Conservation (phyloP, 495 filamentous ascomycete species). For the Ascobolus immersus region DNA sequence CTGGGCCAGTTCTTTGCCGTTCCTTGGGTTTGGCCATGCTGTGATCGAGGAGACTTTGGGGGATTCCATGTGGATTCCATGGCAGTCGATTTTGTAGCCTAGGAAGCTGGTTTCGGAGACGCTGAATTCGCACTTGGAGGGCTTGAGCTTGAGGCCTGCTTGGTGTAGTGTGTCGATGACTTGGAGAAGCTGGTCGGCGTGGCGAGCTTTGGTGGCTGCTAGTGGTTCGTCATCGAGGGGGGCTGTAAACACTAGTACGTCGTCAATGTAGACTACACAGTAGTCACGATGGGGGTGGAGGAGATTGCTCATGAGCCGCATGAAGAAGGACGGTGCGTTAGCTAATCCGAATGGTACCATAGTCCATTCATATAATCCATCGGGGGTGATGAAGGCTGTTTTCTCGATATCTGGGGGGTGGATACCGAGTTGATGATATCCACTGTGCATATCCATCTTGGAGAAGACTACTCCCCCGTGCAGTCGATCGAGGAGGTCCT, state of each 20-base stretch:
- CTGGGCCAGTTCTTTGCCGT: too few relatives aligned
- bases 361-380: background rate
- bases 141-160: too few relatives aligned
- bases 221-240: too few relatives aligned
- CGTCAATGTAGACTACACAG: background rate
- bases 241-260: conserved; percentile 2
- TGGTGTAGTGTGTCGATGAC: too few relatives aligned
- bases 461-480: conserved; percentile 8
- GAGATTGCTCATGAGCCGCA: conserved; percentile 13
- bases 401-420: conserved; percentile 11
- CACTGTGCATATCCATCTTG: background rate
- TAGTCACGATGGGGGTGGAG: too few relatives aligned
- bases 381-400: conserved; percentile 12
- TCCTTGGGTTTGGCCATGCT: too few relatives aligned
- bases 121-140: too few relatives aligned
- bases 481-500: conserved; percentile 19
- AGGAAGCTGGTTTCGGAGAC: too few relatives aligned
- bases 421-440: conserved; percentile 11
- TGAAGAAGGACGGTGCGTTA: conserved; percentile 10
- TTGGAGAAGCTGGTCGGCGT: too few relatives aligned
- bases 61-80: too few relatives aligned
- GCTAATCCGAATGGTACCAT: conserved; percentile 10
- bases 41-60: too few relatives aligned
- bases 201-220: background rate
- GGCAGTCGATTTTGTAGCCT: too few relatives aligned